Base-by-base conservation (phyloP, 108 stramenopile species). In the Discostella pseudostelligera region DNA sequence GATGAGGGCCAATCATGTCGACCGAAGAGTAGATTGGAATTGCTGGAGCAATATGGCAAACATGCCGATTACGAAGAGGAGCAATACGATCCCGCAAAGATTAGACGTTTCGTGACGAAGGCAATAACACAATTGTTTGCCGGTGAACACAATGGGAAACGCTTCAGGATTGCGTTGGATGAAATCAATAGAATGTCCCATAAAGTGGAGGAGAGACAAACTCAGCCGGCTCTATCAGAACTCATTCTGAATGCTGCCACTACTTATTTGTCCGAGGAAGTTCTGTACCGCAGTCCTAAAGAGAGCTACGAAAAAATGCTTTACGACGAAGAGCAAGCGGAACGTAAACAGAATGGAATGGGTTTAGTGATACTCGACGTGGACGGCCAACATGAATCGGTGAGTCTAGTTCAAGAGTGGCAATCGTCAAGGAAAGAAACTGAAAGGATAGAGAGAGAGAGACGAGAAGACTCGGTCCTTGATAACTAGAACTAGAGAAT, bases 111-210 rank as follows among this genome's bases (percentile, higher is more conserved):
- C 44, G 59, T 95, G 2, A 66, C 80, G 28, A 90, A 87, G 70
- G 90, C 94, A 21, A 62, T 89, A n/a, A 78, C 80, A 1, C 79
- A 81, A 19, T 47, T 95, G 12, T 95, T 95, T 76, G 80, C 90
- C 2, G 94, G 89, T 6, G 94, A 95, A 67, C 78, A 74, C 4
- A 90, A 88, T 64, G 83, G 81, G n/a, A 95, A 92, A 73, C 60
- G 81, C 20, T 95, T 81, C 57, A 79, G 94, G 24, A 81, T 92
- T 24, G 87, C 88, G 8, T 65, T 92, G 65, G 90, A 95, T 65
- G 83, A 91, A 44, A 81, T 91, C 56, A 81, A 81, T 19, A 70
- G 86, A 0, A 51, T 74, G 12, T 78, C 86, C 20, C 90, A 86
- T 66, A 84, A 78, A 56, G 26, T 88, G 45, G 19, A 50, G 17